These are phyloP conservation scores for Botrytis squamosa DNA, from an alignment of 2,329 filamentous ascomycete species.

Conservation along the genomic window DNA sequence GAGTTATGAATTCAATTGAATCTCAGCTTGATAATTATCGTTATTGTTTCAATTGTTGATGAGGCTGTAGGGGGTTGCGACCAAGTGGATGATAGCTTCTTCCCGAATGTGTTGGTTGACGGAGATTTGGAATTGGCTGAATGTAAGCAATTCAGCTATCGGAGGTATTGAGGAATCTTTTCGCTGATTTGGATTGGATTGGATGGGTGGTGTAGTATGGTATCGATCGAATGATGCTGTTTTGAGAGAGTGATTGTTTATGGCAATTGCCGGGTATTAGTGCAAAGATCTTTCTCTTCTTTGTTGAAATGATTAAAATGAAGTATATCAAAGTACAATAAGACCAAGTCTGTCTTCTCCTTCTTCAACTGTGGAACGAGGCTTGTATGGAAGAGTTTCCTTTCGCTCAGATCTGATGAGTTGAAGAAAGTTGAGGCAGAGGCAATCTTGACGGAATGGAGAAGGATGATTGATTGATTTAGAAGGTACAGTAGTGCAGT, in stretches of 20 bases:
- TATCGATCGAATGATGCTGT: not conserved
- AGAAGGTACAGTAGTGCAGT: constrained; percentile 6
- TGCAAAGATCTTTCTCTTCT: constrained; percentile 8
- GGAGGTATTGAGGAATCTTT: constrained; percentile 14
- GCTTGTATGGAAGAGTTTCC: constrained; percentile 3
- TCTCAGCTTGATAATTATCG: constrained; percentile 12
- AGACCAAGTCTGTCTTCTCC: not conserved
- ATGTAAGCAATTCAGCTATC: constrained; percentile 24
- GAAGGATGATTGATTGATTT: constrained; percentile 21
- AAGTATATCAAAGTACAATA: not conserved
- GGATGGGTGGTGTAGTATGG: not conserved
- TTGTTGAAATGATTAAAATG: constrained; percentile 11
- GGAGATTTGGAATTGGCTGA: constrained; percentile 15
- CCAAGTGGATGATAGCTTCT: constrained; percentile 35
- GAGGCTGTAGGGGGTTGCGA: constrained; percentile 30
- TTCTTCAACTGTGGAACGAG: constrained; percentile 12
- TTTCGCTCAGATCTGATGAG: not conserved
- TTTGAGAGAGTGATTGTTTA: not conserved
- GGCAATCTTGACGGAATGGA: constrained; percentile 13
- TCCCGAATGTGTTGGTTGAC: constrained; percentile 23
- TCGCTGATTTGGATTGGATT: not conserved
- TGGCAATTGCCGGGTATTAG: not conserved
- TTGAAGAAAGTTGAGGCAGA: constrained; percentile 21
- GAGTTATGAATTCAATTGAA: constrained; percentile 25
- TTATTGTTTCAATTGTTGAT: constrained; percentile 16